A percentile compares a stretch with the other conserved stretches of the same genome.
Evolutionary conservation across 768 basidiomycete species (phyloP).

Genomic region (Suillus placidus): DNA sequence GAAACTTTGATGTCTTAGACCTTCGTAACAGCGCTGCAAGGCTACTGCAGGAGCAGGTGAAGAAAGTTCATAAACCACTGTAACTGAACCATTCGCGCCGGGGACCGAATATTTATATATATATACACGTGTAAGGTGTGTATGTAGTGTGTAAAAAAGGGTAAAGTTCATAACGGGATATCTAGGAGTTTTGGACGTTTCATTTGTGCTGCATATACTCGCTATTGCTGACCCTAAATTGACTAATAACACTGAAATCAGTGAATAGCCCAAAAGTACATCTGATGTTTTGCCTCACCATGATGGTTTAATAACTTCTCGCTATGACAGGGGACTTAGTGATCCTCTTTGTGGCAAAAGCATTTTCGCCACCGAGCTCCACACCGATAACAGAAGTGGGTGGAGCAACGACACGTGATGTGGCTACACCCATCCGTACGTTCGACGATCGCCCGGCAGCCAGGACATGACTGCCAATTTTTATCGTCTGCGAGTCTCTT

Average conservation of each 20-base stretch:
- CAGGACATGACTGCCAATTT: constrained; percentile 65
- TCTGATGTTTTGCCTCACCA: not conserved
- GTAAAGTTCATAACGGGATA: not conserved
- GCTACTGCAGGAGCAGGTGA: not conserved
- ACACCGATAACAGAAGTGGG: constrained; percentile 27
- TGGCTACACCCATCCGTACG: constrained; percentile 55
- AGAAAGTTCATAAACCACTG: not conserved
- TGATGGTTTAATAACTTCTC: not conserved
- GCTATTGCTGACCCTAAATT: not conserved
- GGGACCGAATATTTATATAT: not conserved
- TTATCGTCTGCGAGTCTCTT: constrained; percentile 48
- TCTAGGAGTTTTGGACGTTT: not conserved
- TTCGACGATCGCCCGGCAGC: constrained; percentile 58
- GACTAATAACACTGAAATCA: not conserved
- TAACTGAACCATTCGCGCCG: not conserved
- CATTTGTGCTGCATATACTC: not conserved
- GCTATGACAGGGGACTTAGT: not conserved
- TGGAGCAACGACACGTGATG: constrained; percentile 56
- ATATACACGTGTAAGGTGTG: no score
- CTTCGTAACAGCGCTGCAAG: not conserved
- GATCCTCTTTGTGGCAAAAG: constrained; percentile 10
- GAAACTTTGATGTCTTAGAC: not conserved
- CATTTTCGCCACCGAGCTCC: constrained; percentile 17
- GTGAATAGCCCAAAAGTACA: not conserved
- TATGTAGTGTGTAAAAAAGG: not conserved